These are phyloP conservation scores for Backusella westeae DNA, from an alignment of 192 early-diverging fungal genomes.

Conservation along the genomic window DNA sequence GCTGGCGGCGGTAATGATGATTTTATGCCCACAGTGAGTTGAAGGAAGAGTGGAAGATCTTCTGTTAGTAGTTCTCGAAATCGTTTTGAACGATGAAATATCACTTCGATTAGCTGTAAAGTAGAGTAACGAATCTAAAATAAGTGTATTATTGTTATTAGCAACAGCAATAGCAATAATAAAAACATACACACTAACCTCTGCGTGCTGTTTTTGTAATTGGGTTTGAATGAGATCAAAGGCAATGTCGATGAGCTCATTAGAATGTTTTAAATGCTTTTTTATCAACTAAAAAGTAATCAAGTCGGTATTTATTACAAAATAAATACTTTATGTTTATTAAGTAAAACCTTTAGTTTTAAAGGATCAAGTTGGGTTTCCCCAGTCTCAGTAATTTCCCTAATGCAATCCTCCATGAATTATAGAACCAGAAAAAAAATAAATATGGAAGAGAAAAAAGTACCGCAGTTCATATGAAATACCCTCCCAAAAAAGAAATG, in stretches of 20 bases:
- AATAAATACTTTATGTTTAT: background rate
- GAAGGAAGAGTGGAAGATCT: constrained; percentile 51
- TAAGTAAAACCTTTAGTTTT: constrained; percentile 25
- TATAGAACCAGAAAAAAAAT: background rate
- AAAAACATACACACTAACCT: constrained; percentile 25
- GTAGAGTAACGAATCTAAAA: constrained; percentile 57
- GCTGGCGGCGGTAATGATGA: constrained; percentile 51
- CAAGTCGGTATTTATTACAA: background rate
- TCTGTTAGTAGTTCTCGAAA: constrained; percentile 54
- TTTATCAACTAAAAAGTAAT: constrained; percentile 39
- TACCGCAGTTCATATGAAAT: background rate
- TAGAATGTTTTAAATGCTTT: constrained; percentile 42
- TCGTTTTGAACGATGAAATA: constrained; percentile 64
- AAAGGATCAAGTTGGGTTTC: constrained; percentile 28
- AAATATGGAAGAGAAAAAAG: background rate
- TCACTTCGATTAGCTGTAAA: constrained; percentile 53
- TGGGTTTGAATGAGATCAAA: constrained; percentile 43
- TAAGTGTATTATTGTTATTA: background rate
- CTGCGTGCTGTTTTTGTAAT: constrained; percentile 48
- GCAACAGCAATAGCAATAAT: background rate
- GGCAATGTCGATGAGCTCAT: constrained; percentile 35
- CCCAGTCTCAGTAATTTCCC: constrained; percentile 30
- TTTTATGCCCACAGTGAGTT: constrained; percentile 58
- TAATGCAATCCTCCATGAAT: constrained; percentile 16
- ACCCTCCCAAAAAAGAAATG: background rate